phyloP scores from a whole-genome alignment of 768 basidiomycete genomes.

The Amanita rubescens region DNA sequence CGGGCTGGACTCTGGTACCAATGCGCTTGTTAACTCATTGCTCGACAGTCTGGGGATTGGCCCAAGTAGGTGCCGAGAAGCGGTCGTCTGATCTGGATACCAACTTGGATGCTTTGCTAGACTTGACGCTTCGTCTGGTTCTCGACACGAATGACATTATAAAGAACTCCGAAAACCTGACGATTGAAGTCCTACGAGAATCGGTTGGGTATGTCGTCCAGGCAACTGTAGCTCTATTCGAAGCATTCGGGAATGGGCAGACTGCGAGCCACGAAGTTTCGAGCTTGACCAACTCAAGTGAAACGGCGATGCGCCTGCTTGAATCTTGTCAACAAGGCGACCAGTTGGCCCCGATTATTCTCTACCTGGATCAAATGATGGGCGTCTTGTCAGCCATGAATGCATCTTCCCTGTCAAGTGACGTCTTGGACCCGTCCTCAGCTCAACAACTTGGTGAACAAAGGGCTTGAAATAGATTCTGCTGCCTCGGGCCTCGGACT shows the following conservation, averaged over 20 bases:
- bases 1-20: slow-evolving; percentile 14
- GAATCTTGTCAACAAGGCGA: not conserved
- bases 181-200: not conserved
- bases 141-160: slow-evolving; percentile 3
- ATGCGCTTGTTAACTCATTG: slow-evolving; percentile 14
- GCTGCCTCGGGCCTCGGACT: not conserved
- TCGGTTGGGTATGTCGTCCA: slow-evolving; percentile 11
- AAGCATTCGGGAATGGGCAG: slow-evolving; percentile 6
- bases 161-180: not conserved
- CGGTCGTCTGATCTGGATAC: not conserved
- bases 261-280: slow-evolving; percentile 6
- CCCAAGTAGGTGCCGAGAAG: slow-evolving; percentile 11
- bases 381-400: not conserved
- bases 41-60: slow-evolving; percentile 18
- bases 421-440: not conserved
- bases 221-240: slow-evolving; percentile 10
- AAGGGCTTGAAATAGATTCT: not conserved
- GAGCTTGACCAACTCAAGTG: not conserved
- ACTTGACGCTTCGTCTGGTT: slow-evolving; percentile 6
- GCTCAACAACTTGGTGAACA: not conserved
- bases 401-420: not conserved
- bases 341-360: not conserved
- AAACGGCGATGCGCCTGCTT: not conserved
- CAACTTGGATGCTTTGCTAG: slow-evolving; percentile 8
- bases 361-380: slow-evolving; percentile 2